These are phyloP conservation scores for Cadophora malorum DNA, from an alignment of 2,329 filamentous ascomycete genomes.

Conservation along the genomic window DNA sequence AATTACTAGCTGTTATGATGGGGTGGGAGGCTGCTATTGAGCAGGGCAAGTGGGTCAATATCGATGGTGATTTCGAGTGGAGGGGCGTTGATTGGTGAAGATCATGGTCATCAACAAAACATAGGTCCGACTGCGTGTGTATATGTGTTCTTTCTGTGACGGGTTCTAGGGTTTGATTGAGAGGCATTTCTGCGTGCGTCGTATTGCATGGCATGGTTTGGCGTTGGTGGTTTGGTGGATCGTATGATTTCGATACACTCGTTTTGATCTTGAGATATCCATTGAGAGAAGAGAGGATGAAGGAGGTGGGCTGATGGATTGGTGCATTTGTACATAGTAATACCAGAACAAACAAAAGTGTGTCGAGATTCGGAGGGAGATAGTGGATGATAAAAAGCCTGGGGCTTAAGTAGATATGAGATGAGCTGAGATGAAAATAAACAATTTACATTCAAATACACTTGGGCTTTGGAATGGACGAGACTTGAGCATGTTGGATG, in stretches of 20 bases:
- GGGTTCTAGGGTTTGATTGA: constrained; percentile 12
- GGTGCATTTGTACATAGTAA: constrained; percentile 9
- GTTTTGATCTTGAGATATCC: neutral
- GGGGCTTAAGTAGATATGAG: neutral
- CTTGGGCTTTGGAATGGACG: too few species aligned
- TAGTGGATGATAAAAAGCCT: constrained; percentile 14
- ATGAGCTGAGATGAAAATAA: constrained; percentile 6
- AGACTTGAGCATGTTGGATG: too few species aligned
- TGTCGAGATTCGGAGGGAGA: neutral
- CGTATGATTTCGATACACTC: constrained; percentile 5
- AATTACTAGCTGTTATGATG: constrained; percentile 83
- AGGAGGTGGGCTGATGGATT: neutral
- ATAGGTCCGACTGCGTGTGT: neutral
- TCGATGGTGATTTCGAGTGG: constrained; percentile 76
- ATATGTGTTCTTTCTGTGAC: constrained; percentile 1
- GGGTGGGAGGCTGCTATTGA: constrained; percentile 76
- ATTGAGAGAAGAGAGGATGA: too few species aligned
- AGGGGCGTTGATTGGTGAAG: constrained; percentile 47
- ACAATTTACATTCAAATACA: constrained; percentile 8
- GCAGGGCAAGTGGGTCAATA: constrained; percentile 72
- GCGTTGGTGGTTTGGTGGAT: constrained; percentile 9
- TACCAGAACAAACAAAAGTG: neutral
- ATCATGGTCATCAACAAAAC: too few species aligned
- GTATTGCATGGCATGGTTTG: constrained; percentile 11
- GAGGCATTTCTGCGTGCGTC: neutral